phyloP scores from a whole-genome alignment of 257 asterid genomes.

The Rehmannia glutinosa region DNA sequence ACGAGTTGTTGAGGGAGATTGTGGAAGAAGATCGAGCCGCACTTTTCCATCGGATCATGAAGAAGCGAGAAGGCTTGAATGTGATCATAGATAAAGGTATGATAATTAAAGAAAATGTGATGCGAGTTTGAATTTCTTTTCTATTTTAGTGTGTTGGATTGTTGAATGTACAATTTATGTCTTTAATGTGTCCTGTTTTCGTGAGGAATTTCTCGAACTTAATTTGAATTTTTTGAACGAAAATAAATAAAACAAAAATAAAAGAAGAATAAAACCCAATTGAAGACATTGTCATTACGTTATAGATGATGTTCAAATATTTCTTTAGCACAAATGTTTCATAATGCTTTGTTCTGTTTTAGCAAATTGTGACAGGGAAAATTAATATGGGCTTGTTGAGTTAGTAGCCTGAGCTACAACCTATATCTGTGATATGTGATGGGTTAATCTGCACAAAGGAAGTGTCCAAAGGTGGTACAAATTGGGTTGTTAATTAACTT shows the following conservation, averaged over 20 bases:
- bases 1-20: slow-evolving; percentile 83
- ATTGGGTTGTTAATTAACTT: no score
- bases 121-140: neutral
- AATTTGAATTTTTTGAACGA: no score
- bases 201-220: no score
- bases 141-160: neutral
- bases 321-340: neutral
- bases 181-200: neutral
- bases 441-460: no score
- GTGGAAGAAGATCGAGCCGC: slow-evolving; percentile 94
- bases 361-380: no score
- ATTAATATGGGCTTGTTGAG: no score
- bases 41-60: slow-evolving; percentile 80
- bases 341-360: no score
- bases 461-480: no score
- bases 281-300: neutral
- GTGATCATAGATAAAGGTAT: slow-evolving; percentile 69
- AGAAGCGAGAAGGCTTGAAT: slow-evolving; percentile 91
- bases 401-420: no score
- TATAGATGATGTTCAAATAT: neutral
- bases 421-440: no score
- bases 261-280: neutral
- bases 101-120: slow-evolving; percentile 35
- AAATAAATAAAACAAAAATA: no score
- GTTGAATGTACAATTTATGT: neutral